phyloP scores from a whole-genome alignment of 2,329 filamentous ascomycete species.

The Clonostachys sp. region DNA sequence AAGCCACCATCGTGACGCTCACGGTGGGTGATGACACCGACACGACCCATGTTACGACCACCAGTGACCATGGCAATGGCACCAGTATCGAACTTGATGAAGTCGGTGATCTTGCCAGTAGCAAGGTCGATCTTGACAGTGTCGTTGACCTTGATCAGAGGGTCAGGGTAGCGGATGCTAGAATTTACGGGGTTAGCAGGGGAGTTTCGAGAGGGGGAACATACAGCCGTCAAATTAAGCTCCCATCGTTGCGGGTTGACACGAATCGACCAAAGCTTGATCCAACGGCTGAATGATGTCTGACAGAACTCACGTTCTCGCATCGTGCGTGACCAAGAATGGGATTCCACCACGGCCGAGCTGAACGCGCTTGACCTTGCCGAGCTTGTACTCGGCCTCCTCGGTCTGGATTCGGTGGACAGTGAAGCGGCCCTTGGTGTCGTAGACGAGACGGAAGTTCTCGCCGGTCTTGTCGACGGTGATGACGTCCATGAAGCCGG shows the following conservation, averaged over 20 bases:
- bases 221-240: constrained; percentile 50
- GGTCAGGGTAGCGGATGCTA: constrained; percentile 99
- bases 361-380: constrained; percentile 99
- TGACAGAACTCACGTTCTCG: constrained; percentile 98
- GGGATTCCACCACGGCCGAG: constrained; percentile 99
- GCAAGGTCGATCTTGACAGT: constrained; percentile 98
- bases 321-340: constrained; percentile 99
- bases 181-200: constrained; percentile 29
- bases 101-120: constrained; percentile 97
- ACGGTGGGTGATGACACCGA: constrained; percentile 99
- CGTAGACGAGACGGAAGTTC: constrained; percentile 99
- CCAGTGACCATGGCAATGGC: constrained; percentile 97
- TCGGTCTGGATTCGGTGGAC: constrained; percentile 98
- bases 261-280: constrained; percentile 83
- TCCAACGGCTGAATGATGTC: constrained; percentile 99
- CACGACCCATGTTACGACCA: constrained; percentile 99
- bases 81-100: constrained; percentile 98
- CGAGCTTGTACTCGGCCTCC: constrained; percentile 99
- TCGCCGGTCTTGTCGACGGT: constrained; percentile 99
- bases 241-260: constrained; percentile 12
- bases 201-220: constrained; percentile 23
- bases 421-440: constrained; percentile 99
- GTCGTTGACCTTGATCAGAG: constrained; percentile 98
- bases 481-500: constrained; percentile 99
- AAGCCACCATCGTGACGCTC: constrained; percentile 99